Base-by-base conservation (phyloP, 2,329 filamentous ascomycete genomes). In the Cladorrhinum sp. region DNA sequence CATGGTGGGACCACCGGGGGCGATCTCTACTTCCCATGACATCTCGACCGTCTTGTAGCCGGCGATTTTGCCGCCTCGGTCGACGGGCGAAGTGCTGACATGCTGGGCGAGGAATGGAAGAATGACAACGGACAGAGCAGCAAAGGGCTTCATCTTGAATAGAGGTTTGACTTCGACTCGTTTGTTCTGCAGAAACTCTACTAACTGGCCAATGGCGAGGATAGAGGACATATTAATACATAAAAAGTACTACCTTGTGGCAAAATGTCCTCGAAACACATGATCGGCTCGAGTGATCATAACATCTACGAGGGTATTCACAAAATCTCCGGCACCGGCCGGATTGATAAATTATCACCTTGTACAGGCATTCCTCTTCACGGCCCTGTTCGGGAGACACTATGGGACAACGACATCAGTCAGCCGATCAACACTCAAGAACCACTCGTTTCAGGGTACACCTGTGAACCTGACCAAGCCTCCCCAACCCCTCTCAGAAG, bases 1-100 rank as follows among this genome's bases (percentile, higher is more conserved):
- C 10, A 64, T 20, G 16, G 48, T 55, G 1, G 59, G 65, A 1
- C 58, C 58, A 10, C 60, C 60, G 2, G 62, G 65, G 3, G 52
- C 54, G 16, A 64, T 56, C 36, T 66, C 32, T 5, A 67, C 55
- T n/a, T 61, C 59, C 64, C 66, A 68, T 12, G 24, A 16, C 9
- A 58, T 10, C 3, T 50, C 50, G n/a, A 41, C 53, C 16, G 32
- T 36, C 9, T 36, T 36, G 32, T 36, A 36, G 7, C 32, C 32
- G 12, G 32, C 3, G 32, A 36, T 36, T 36, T 36, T 13, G 32
- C 16, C 32, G 8, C 32, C 32, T 36, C 32, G 3, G 8, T 10
- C 12, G 32, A 16, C 32, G 9, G 32, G 32, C 32, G 32, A 36
- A 36, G 32, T 13, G 12, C 12, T 2, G 9, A 36, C 32, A 36